Evolutionary conservation across 2,329 filamentous ascomycete species (phyloP), one percentile per base, ranked within the genome.

Genomic region (Botryotinia convoluta): DNA sequence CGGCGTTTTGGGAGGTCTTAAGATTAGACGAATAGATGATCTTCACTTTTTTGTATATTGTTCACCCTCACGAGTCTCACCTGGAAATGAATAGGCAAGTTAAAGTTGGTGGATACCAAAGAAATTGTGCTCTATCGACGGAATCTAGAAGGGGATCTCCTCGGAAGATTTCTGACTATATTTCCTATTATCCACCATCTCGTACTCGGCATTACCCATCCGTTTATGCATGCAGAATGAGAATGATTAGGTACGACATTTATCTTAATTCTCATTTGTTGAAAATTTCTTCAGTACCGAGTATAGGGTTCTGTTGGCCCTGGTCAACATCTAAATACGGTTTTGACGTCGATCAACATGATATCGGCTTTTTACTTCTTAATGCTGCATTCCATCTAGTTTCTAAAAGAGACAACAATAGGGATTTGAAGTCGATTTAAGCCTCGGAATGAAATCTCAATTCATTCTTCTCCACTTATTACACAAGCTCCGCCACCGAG

Each of bases 21-120:
- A 71, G 57, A 42, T 59, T 70, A 73, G 71, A 73, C 65, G 39
- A 72, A 73, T 73, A 70, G 71, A 70, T 70, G 68, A 73, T 73
- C 71, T 70, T 73, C 71, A 73, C 71, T 73, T 73, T 54, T 44
- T 48, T n/a, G 37, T 72, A 65, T 42, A 32, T 35, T 35, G 12
- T 26, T 65, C 20, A 65, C 44, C 26, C 26, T 54, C 48, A 54
- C 26, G 26, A 54, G 26, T 54, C 48, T 54, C 48, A 7, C 12
- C 48, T 51, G 26, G 26, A 16, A n/a, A n/a, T 54, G 42, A 42
- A 64, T 35, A 26, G 22, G 45, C n/a, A 68, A 68, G 45, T 39
- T 39, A n/a, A 32, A 35, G 42, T 35, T 48, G 29, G 26, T 35
- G 62, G 32, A 18, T 22, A 64, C n/a, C 16, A 20, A 35, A 26